Conservation (phyloP, 1,284 basidiomycete species). For the Cryptococcus sp. region DNA sequence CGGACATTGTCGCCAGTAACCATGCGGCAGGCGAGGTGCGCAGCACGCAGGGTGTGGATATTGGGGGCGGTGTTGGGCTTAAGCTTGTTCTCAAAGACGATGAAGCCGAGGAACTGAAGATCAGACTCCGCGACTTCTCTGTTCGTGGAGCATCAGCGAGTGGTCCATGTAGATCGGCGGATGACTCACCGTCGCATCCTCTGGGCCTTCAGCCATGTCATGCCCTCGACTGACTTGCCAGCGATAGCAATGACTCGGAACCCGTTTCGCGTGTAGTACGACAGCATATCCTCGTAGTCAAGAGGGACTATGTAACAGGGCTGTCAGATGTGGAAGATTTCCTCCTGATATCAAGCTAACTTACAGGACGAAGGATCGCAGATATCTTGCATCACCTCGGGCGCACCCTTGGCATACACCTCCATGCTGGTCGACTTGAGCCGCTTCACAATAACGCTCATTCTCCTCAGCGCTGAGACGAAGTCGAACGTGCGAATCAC, state of each 20-base stretch:
- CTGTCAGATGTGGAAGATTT: not conserved
- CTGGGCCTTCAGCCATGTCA: constrained; percentile 98
- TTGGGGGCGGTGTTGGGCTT: constrained; percentile 90
- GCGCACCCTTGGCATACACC: constrained; percentile 96
- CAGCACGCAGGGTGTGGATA: constrained; percentile 81
- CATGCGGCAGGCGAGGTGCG: constrained; percentile 94
- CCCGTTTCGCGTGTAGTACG: constrained; percentile 95
- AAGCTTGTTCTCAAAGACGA: constrained; percentile 98
- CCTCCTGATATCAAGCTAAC: constrained; percentile 45
- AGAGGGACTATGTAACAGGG: constrained; percentile 65
- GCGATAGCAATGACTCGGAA: constrained; percentile 98
- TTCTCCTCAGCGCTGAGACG: constrained; percentile 84
- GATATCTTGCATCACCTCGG: constrained; percentile 95
- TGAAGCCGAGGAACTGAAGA: constrained; percentile 87
- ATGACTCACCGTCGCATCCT: constrained; percentile 80
- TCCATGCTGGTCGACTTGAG: constrained; percentile 95
- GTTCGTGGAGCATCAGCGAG: constrained; percentile 8
- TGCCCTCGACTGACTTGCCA: constrained; percentile 86
- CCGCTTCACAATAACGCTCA: constrained; percentile 97
- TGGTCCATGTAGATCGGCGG: not conserved
- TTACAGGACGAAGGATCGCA: constrained; percentile 81
- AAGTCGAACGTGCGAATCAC: constrained; percentile 98
- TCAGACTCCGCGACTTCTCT: constrained; percentile 92
- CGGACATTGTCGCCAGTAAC: constrained; percentile 97
- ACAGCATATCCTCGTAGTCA: constrained; percentile 94